Conservation (phyloP, 805 yeast genomes). For the Candida montana region DNA sequence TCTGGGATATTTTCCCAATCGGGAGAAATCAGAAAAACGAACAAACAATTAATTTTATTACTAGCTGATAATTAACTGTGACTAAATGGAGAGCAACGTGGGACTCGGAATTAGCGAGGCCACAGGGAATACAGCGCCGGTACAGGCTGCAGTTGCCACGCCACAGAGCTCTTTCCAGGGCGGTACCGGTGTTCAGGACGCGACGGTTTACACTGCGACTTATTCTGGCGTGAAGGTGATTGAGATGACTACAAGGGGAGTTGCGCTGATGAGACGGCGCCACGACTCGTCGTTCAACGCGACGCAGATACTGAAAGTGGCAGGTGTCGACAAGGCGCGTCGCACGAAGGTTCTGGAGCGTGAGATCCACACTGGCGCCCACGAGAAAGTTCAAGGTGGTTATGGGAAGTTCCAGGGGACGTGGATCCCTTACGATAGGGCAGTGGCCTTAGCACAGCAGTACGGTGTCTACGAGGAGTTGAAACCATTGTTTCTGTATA, state of each 20-base stretch:
- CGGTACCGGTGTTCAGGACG: too few species aligned
- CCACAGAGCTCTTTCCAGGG: constrained; percentile 6
- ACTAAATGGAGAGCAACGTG: too few species aligned
- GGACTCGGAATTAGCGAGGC: constrained; percentile 3
- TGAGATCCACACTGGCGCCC: constrained; percentile 63
- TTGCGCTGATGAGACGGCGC: constrained; percentile 73
- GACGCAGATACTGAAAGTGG: constrained; percentile 73
- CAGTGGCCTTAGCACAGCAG: constrained; percentile 49
- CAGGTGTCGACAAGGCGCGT: constrained; percentile 72
- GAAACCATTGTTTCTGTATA: constrained; percentile 54
- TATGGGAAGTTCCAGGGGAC: constrained; percentile 84
- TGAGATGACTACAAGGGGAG: constrained; percentile 61
- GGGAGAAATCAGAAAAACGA: too few species aligned
- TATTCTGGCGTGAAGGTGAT: constrained; percentile 81
- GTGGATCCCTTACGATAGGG: constrained; percentile 73
- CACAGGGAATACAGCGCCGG: constrained; percentile 5
- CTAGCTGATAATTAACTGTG: too few species aligned
- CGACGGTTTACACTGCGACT: constrained; percentile 63
- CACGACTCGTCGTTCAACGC: constrained; percentile 79
- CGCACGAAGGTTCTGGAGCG: constrained; percentile 69
- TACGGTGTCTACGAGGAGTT: constrained; percentile 60
- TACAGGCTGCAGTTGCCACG: background rate
- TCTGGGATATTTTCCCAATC: too few species aligned
- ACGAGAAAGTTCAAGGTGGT: constrained; percentile 81
- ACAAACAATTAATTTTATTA: too few species aligned